These are phyloP conservation scores for Primulina huaijiensis DNA, from an alignment of 257 asterid species.

Conservation along the genomic window DNA sequence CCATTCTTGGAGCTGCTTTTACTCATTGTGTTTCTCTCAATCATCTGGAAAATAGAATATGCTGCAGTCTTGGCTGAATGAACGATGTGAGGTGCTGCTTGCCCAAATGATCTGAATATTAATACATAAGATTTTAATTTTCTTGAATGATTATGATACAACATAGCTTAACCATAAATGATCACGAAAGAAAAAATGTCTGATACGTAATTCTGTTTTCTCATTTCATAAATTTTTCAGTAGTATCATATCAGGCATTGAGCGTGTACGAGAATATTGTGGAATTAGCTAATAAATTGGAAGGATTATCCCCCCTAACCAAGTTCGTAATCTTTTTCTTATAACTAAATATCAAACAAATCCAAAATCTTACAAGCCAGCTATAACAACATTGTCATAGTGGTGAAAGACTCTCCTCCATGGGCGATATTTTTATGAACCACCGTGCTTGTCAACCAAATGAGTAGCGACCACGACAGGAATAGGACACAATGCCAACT, in stretches of 20 bases:
- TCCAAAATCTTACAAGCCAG: slow-evolving; percentile 74
- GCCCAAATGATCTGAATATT: slow-evolving; percentile 74
- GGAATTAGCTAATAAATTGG: too few relatives aligned
- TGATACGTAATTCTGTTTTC: too few relatives aligned
- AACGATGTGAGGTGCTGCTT: slow-evolving; percentile 93
- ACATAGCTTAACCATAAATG: too few relatives aligned
- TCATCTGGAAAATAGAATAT: slow-evolving; percentile 88
- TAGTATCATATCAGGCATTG: too few relatives aligned
- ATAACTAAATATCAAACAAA: too few relatives aligned
- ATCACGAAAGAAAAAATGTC: too few relatives aligned
- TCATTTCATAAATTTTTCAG: too few relatives aligned
- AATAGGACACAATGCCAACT: slow-evolving; percentile 68
- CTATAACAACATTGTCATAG: slow-evolving; percentile 95
- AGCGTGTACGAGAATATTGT: too few relatives aligned
- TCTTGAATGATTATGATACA: too few relatives aligned
- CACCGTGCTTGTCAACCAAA: slow-evolving; percentile 90
- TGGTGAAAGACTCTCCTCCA: slow-evolving; percentile 95
- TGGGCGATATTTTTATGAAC: slow-evolving; percentile 86
- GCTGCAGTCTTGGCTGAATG: slow-evolving; percentile 82
- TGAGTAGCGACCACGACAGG: slow-evolving; percentile 92
- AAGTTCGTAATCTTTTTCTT: too few relatives aligned
- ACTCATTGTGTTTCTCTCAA: slow-evolving; percentile 57
- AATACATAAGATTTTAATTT: neutral
- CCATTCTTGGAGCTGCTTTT: slow-evolving; percentile 51
- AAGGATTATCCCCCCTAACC: too few relatives aligned